Base-by-base conservation (phyloP, 1,284 basidiomycete species). In the Coniophora puteana region DNA sequence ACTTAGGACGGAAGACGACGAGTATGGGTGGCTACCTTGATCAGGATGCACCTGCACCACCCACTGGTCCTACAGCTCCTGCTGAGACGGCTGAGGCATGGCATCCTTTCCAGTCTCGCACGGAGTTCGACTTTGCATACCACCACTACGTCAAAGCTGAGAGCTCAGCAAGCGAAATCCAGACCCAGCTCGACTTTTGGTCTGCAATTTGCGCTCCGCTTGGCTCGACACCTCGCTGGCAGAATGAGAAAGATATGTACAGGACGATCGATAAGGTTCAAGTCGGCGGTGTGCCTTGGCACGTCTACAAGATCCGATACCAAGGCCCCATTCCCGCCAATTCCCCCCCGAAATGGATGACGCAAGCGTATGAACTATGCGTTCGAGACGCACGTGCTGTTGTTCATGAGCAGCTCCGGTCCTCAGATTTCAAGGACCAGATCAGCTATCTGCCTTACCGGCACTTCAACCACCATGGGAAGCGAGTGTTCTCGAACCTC, bases 181-280 rank as follows among this genome's bases (percentile, higher is more conserved):
- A 52, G 26, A 38, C 14, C 26, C 44, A 31, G 5, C 40, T 52
- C 12, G 48, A 52, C 22, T 20, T 52, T 5, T 54, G 51, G 51
- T 41, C 42, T 10, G 49, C 51, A 4, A 21, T 14, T 16, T 24
- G 45, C 8, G n/a, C 39, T 3, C 26, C 43, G 21, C 36, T 18
- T 28, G 51, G 46, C 24, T 40, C 20, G 5, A 35, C 37, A 10
- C 18, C 42, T 13, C 58, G 60, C 0, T 64, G 59, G 51, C 49
- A 46, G 40, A 47, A 37, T 4, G 23, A 45, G 13, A 37, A 48
- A 5, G 45, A 57, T 3, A 29, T 64, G 1, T 54, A 57, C 35
- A 36, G 41, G 2, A 54, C 51, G 5, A 62, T 63, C 37, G 59
- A 64, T 36, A 14, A 41, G 1, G 60, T 58, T n/a, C 42, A 51